Evolutionary conservation across 495 filamentous ascomycete species (phyloP).

Genomic region (Trichoderma gamsii): DNA sequence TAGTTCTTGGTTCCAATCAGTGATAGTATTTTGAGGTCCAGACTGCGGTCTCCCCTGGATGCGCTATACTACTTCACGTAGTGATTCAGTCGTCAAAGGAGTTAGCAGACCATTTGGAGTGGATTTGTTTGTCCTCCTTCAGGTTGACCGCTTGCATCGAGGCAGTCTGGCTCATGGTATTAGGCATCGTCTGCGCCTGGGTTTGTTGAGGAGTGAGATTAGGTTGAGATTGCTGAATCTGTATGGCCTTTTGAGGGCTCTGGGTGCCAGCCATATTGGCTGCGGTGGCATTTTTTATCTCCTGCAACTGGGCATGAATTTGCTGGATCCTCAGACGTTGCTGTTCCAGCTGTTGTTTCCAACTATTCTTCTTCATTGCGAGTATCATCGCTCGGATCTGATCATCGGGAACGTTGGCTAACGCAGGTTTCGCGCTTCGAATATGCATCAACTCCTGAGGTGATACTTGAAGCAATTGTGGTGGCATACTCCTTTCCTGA

Average conservation of each 20-base stretch:
- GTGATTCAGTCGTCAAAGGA: no score
- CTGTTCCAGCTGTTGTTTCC: conserved; percentile 22
- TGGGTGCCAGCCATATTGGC: not conserved
- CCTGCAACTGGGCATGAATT: conserved; percentile 1
- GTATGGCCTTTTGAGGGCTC: conserved; percentile 3
- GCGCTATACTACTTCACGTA: no score
- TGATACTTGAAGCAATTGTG: conserved; percentile 13
- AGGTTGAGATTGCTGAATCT: conserved; percentile 18
- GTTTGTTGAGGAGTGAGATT: conserved; percentile 12
- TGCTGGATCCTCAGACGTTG: conserved; percentile 16
- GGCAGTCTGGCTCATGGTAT: conserved; percentile 11
- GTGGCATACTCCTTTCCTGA: no score
- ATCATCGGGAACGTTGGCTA: conserved; percentile 17
- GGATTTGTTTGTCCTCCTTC: no score
- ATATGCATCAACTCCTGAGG: conserved; percentile 17
- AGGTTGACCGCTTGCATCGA: conserved; percentile 21
- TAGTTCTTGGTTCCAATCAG: no score
- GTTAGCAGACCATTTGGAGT: no score
- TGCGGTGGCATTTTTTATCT: not conserved
- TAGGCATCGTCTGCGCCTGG: conserved; percentile 17
- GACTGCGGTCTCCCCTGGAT: no score
- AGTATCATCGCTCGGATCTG: conserved; percentile 15
- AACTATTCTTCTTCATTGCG: conserved; percentile 6
- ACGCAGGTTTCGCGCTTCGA: conserved; percentile 13
- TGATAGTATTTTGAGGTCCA: no score